Conservation (phyloP, 2,329 filamentous ascomycete genomes). For the Trichoderma arundinaceum region DNA sequence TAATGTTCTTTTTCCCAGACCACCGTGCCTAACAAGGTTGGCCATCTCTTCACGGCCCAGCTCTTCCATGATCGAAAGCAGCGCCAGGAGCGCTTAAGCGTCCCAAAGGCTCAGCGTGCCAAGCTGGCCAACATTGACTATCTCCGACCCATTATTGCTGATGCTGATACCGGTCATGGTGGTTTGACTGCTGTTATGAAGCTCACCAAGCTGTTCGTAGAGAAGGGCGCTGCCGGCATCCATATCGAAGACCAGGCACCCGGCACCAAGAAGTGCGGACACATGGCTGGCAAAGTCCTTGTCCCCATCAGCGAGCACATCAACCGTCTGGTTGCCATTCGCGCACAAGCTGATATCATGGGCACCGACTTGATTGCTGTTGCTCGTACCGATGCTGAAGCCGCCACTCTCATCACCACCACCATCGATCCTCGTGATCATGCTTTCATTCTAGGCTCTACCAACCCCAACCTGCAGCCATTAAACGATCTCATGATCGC, state of each 20-base stretch:
- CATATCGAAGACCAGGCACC: slow-evolving; percentile 99
- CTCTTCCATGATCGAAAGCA: slow-evolving; percentile 99
- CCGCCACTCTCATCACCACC: slow-evolving; percentile 93
- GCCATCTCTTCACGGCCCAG: slow-evolving; percentile 97
- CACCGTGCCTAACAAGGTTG: slow-evolving; percentile 97
- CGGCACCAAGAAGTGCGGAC: slow-evolving; percentile 98
- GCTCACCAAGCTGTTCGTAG: slow-evolving; percentile 95
- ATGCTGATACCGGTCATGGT: slow-evolving; percentile 96
- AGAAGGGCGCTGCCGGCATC: slow-evolving; percentile 95
- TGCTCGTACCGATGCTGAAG: slow-evolving; percentile 95
- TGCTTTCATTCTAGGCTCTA: slow-evolving; percentile 86
- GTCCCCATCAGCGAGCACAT: slow-evolving; percentile 98
- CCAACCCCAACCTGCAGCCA: slow-evolving; percentile 82
- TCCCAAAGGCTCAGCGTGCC: slow-evolving; percentile 72
- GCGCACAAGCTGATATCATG: slow-evolving; percentile 98
- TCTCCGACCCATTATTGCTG: slow-evolving; percentile 92
- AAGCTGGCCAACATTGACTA: slow-evolving; percentile 86
- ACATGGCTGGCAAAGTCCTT: slow-evolving; percentile 98
- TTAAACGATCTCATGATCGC: slow-evolving; percentile 90
- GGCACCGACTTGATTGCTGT: slow-evolving; percentile 87
- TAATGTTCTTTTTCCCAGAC: slow-evolving; percentile 60
- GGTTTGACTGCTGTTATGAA: slow-evolving; percentile 99
- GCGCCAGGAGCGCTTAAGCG: slow-evolving; percentile 87
- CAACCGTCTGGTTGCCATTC: slow-evolving; percentile 94
- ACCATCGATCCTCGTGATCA: slow-evolving; percentile 97